A percentile compares a stretch with the other conserved stretches of the same genome.
Conservation (phyloP, 2,329 filamentous ascomycete genomes). For the Pseudocercospora eumusae region DNA sequence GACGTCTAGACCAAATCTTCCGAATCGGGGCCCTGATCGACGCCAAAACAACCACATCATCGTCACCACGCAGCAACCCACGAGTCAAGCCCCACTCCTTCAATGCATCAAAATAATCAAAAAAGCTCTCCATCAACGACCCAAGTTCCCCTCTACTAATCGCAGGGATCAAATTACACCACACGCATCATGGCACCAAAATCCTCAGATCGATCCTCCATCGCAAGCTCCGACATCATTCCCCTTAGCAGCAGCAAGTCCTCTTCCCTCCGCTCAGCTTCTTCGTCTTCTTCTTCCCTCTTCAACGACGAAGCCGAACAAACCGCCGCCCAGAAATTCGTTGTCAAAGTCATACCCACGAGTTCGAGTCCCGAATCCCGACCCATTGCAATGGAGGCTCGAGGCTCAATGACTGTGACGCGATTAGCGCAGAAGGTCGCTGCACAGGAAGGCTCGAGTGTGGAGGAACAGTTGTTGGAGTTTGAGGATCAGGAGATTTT, state of each 20-base stretch:
- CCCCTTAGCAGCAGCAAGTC: neutral
- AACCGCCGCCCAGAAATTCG: neutral
- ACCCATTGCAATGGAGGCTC: neutral
- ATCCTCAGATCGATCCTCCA: neutral
- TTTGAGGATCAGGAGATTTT: neutral
- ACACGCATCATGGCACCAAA: neutral
- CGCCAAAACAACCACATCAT: neutral
- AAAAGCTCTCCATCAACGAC: no score
- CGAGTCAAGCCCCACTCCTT: neutral
- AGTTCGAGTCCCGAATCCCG: neutral
- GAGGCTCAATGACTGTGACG: slow-evolving; percentile 2
- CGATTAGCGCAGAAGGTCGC: neutral
- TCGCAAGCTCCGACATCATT: neutral
- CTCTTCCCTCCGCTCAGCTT: neutral
- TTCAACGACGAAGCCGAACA: slow-evolving; percentile 5
- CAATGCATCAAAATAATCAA: neutral
- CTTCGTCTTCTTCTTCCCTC: no score
- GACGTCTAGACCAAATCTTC: neutral
- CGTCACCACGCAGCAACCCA: neutral
- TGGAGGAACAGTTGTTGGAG: neutral
- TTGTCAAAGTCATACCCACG: neutral
- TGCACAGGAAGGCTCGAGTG: neutral
- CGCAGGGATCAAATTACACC: neutral
- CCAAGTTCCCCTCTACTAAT: no score
- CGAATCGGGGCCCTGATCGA: neutral